Percentiles rank a stretch among this genome's conserved stretches.
These are phyloP conservation scores for Lagerstroemia speciosa DNA, from an alignment of 345 rosid species.

Conservation along the genomic window DNA sequence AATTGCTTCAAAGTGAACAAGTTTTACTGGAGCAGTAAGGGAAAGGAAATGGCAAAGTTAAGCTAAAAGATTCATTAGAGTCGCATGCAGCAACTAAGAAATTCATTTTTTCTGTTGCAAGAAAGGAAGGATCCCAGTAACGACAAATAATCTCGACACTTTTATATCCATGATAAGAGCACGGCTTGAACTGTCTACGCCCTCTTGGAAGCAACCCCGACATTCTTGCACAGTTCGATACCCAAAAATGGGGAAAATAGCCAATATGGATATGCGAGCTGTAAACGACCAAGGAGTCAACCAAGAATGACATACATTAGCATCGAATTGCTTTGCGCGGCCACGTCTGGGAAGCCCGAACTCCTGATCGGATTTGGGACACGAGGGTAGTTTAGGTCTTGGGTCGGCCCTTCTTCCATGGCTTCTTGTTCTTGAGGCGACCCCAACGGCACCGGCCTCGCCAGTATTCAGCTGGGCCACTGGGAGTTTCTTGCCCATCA, in stretches of 20 bases:
- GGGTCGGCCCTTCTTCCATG: neutral
- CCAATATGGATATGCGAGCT: too few species aligned
- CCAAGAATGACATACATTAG: constrained; percentile 7
- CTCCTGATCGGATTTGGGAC: neutral
- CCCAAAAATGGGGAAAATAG: neutral
- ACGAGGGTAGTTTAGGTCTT: neutral
- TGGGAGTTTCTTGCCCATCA: constrained; percentile 7
- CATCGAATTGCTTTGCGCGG: constrained; percentile 8
- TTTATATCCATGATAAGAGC: neutral
- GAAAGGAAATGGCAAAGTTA: too few species aligned
- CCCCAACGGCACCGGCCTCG: neutral
- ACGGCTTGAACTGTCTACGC: too few species aligned
- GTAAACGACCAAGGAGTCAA: neutral
- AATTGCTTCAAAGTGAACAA: too few species aligned
- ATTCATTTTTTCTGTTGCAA: too few species aligned
- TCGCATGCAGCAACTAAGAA: too few species aligned
- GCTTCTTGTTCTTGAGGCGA: constrained; percentile 6
- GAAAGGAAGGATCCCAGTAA: neutral
- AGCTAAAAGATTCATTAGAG: too few species aligned
- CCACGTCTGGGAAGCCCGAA: neutral
- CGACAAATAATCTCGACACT: neutral
- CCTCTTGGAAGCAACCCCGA: neutral
- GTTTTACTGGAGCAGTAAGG: too few species aligned
- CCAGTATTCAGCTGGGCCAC: constrained; percentile 1
- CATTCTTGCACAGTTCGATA: neutral